Evolutionary conservation across 192 early-diverging fungal genomes (phyloP).

Genomic region (Phycomyces blakesleeanus): DNA sequence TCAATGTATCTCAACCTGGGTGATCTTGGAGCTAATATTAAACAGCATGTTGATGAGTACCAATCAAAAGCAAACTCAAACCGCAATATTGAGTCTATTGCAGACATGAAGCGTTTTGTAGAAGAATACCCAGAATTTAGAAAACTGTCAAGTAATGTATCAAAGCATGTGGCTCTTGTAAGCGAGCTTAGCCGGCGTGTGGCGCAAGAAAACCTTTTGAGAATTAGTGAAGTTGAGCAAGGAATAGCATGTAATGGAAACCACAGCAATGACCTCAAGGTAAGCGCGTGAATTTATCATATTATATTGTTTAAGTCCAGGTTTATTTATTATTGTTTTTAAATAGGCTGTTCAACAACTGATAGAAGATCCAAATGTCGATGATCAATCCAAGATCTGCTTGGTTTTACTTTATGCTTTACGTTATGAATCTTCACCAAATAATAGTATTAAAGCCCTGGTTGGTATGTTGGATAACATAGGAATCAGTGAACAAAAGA

Average conservation of each 20-base stretch:
- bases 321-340: background rate
- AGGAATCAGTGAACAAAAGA: conserved; percentile 71
- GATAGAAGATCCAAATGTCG: conserved; percentile 62
- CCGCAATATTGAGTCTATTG: conserved; percentile 90
- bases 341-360: conserved; percentile 63
- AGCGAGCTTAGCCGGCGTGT: conserved; percentile 90
- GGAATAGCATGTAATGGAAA: conserved; percentile 85
- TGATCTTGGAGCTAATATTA: conserved; percentile 91
- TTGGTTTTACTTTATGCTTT: conserved; percentile 85
- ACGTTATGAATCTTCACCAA: conserved; percentile 82
- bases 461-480: conserved; percentile 67
- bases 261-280: conserved; percentile 82
- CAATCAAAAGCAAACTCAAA: conserved; percentile 88
- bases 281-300: conserved; percentile 35
- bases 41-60: conserved; percentile 91
- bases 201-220: conserved; percentile 66
- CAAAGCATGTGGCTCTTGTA: conserved; percentile 97
- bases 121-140: conserved; percentile 98
- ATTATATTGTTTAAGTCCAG: background rate
- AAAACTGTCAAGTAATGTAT: conserved; percentile 94
- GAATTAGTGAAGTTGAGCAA: conserved; percentile 93
- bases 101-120: conserved; percentile 98
- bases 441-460: conserved; percentile 68
- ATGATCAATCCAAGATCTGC: conserved; percentile 71
- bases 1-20: conserved; percentile 92